These are phyloP conservation scores for Lentinula sp. DNA, from an alignment of 768 basidiomycete species.

Conservation along the genomic window DNA sequence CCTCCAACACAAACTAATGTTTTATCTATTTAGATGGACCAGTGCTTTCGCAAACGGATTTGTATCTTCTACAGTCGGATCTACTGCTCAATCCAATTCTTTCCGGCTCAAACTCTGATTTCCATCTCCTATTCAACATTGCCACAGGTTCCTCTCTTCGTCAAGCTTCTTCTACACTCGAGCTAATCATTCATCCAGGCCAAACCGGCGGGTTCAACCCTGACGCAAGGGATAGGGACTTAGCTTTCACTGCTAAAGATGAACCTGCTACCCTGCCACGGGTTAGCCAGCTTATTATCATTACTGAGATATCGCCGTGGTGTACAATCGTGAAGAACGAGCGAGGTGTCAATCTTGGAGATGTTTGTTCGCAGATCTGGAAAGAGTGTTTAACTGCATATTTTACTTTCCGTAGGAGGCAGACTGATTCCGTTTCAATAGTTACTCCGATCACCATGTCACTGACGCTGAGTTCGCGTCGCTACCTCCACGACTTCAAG, in stretches of 20 bases:
- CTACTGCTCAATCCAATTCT: conserved; percentile 75
- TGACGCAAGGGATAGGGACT: conserved; percentile 52
- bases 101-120: conserved; percentile 34
- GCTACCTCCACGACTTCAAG: conserved; percentile 60
- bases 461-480: conserved; percentile 60
- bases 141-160: conserved; percentile 41
- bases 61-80: conserved; percentile 68
- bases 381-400: conserved; percentile 53
- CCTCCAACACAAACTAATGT: neutral
- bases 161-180: neutral
- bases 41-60: conserved; percentile 71
- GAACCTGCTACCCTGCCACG: conserved; percentile 70
- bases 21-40: conserved; percentile 55
- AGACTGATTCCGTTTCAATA: conserved; percentile 19
- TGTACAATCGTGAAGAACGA: conserved; percentile 71
- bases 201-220: conserved; percentile 57
- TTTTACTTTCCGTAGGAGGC: neutral
- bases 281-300: conserved; percentile 50
- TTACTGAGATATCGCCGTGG: conserved; percentile 66
- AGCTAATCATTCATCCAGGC: conserved; percentile 28
- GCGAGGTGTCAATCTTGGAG: conserved; percentile 67
- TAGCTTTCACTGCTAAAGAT: conserved; percentile 46
- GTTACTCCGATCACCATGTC: conserved; percentile 64
- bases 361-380: conserved; percentile 68
- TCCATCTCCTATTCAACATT: conserved; percentile 71